Base-by-base conservation (phyloP, 140 eudicot genomes). In the Stevia rebaudiana region DNA sequence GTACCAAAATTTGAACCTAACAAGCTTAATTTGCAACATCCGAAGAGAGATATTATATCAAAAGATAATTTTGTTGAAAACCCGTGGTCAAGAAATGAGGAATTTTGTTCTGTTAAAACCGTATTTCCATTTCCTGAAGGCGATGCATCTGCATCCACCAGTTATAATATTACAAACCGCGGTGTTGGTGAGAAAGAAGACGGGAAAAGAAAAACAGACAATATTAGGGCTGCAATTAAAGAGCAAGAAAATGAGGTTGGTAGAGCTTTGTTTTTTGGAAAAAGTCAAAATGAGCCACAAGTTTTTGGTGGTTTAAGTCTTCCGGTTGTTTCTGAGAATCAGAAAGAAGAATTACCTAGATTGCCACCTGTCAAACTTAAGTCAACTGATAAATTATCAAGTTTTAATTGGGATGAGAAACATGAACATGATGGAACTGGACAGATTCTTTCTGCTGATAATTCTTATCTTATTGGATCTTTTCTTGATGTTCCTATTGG, bases 401-500 rank as follows among this genome's bases (percentile, higher is more conserved):
- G 69, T 80, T 48, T 79, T 69, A 82, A 66, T 51, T 87, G 97
- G 95, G 97, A 90, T 61, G 94, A 77, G 60, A 90, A 83, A 66
- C 83, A 77, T 46, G 90, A 90, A 74, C 87, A 79, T 69, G 97
- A 90, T 82, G 86, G 71, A n/a, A 60, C 74, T 36, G 84, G 80
- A 9, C 79, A 87, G 80, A 71, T 74, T 63, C 74, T 76, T 39
- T 66, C 11, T 78, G 74, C 91, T 74, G 97, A 90, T 57, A 82
- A 73, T 61, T 52, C 81, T 56, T 82, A 68, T 75, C 95, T 78
- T 25, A 87, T 90, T 0, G 95, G 97, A 40, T 84, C 95, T 1
- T 90, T 77, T 86, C 75, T 87, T 11, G 97, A 90, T 72, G 91
- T 90, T 63, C 97, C 97, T 19, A 75, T 90, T 44, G 97, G 97